phyloP scores from a whole-genome alignment of 106 monocot genomes.

The Apostasia ramifera region DNA sequence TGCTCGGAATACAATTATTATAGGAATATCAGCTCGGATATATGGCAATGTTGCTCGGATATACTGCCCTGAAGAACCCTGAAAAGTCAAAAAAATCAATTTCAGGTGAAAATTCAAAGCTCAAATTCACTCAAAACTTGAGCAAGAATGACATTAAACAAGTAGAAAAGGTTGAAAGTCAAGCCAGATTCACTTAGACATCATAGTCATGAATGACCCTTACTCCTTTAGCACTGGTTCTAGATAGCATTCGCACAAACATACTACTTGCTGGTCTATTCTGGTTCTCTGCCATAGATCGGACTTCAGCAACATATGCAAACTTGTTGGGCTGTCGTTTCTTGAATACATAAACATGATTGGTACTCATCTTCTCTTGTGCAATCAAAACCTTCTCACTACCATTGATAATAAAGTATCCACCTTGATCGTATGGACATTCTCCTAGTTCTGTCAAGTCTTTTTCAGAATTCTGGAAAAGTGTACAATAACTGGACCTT shows the following conservation, averaged over 20 bases:
- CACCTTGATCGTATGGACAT: slow-evolving; percentile 96
- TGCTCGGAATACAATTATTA: slow-evolving; percentile 92
- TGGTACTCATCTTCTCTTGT: slow-evolving; percentile 98
- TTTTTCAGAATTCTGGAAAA: slow-evolving; percentile 89
- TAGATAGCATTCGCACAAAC: slow-evolving; percentile 96
- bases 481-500: slow-evolving; percentile 86
- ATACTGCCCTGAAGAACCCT: slow-evolving; percentile 98
- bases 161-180: too few species aligned
- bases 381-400: slow-evolving; percentile 98
- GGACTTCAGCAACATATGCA: slow-evolving; percentile 92
- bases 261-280: slow-evolving; percentile 98
- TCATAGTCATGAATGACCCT: slow-evolving; percentile 4
- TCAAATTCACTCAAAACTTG: neutral
- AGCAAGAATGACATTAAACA: slow-evolving; percentile 1
- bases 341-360: slow-evolving; percentile 99
- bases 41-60: slow-evolving; percentile 97
- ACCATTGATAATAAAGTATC: slow-evolving; percentile 96
- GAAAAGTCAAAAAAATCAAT: slow-evolving; percentile 3
- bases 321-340: slow-evolving; percentile 97
- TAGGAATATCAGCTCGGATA: slow-evolving; percentile 91
- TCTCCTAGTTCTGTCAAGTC: slow-evolving; percentile 94
- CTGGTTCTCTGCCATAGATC: slow-evolving; percentile 95
- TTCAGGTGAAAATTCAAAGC: neutral
- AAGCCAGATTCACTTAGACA: neutral
- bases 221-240: slow-evolving; percentile 96